Evolutionary conservation across 306 rosid genomes (phyloP).

Genomic region (Boehmeria nivea): DNA sequence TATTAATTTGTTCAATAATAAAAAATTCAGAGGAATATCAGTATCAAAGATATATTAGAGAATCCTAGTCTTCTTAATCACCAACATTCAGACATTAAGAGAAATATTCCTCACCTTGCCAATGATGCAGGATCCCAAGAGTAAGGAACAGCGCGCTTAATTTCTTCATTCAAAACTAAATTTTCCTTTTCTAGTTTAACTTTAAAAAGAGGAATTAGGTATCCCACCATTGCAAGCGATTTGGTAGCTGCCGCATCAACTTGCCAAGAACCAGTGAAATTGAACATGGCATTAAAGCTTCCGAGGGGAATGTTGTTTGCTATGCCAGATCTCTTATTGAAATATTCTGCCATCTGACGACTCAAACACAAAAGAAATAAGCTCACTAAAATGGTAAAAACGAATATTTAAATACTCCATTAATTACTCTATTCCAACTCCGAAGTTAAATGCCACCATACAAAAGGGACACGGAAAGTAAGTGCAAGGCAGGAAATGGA

Average conservation of each 20-base stretch:
- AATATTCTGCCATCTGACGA: constrained; percentile 78
- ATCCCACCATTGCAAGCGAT: constrained; percentile 93
- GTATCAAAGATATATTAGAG: not conserved
- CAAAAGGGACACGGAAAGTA: too few species aligned
- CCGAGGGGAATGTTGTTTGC: constrained; percentile 65
- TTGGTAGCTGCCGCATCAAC: constrained; percentile 77
- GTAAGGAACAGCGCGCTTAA: constrained; percentile 78
- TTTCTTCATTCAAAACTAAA: constrained; percentile 61
- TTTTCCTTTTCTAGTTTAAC: constrained; percentile 49
- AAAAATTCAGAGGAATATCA: too few species aligned
- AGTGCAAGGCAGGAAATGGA: too few species aligned
- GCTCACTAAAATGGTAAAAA: not conserved
- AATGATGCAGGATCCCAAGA: constrained; percentile 93
- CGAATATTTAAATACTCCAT: too few species aligned
- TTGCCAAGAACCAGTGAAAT: constrained; percentile 84
- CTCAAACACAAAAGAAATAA: constrained; percentile 30
- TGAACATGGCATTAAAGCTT: constrained; percentile 91
- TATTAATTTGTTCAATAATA: too few species aligned
- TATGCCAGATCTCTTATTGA: constrained; percentile 62
- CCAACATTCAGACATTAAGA: not conserved
- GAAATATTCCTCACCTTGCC: constrained; percentile 56
- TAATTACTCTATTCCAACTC: too few species aligned
- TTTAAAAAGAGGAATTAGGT: constrained; percentile 52
- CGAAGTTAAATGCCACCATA: too few species aligned
- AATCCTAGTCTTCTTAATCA: not conserved